Conservation (phyloP, 108 stramenopile species). For the Tribonema minus region DNA sequence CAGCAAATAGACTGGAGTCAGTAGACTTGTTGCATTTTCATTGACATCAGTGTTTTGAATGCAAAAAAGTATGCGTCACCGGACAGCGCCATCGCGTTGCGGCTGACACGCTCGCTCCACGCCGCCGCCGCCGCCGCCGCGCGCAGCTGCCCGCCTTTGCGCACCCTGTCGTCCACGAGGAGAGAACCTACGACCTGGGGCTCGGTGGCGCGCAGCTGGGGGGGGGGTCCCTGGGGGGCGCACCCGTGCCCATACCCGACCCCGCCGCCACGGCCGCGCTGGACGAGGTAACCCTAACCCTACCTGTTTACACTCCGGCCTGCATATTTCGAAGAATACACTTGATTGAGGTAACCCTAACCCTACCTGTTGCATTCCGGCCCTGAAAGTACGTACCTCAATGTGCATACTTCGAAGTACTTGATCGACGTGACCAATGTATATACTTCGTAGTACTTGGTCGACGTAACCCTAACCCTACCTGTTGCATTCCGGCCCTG, state of each 20-base stretch:
- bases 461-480: too few relatives aligned
- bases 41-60: too few relatives aligned
- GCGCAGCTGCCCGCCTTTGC: slow-evolving; percentile 39
- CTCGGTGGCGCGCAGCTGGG: background rate
- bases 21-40: too few relatives aligned
- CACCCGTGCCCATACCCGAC: background rate
- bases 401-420: too few relatives aligned
- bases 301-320: too few relatives aligned
- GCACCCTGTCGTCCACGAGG: slow-evolving; percentile 53
- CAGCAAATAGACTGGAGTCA: slow-evolving; percentile 17
- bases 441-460: too few relatives aligned
- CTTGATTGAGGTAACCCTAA: too few relatives aligned
- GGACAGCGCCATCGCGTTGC: slow-evolving; percentile 1
- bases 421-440: too few relatives aligned
- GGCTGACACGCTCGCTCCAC: slow-evolving; percentile 5
- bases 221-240: background rate
- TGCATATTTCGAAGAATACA: too few relatives aligned
- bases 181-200: slow-evolving; percentile 39
- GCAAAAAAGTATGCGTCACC: slow-evolving; percentile 7
- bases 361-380: too few relatives aligned
- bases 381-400: too few relatives aligned
- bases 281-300: background rate
- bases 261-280: background rate
- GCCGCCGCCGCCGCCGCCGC: slow-evolving; percentile 6
- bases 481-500: too few relatives aligned